Conservation (phyloP, 2,329 filamentous ascomycete genomes). For the Coniosporium tulheliwenetii region DNA sequence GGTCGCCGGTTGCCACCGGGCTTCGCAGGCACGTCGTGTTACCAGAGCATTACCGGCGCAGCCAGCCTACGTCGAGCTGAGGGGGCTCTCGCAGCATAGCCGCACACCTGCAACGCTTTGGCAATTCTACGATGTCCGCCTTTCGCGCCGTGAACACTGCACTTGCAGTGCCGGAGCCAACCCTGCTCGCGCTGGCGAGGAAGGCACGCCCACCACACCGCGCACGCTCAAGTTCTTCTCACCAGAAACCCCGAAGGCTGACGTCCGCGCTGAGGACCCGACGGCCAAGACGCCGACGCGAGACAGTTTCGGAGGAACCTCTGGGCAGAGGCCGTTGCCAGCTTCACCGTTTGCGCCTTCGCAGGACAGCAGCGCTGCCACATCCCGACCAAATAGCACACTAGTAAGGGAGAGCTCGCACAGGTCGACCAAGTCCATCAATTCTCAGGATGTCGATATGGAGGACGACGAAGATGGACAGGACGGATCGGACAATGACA, state of each 20-base stretch:
- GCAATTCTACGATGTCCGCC: neutral
- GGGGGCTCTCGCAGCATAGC: too few relatives aligned
- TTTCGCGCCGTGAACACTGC: conserved; percentile 38
- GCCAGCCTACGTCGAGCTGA: too few relatives aligned
- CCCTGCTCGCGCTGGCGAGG: conserved; percentile 32
- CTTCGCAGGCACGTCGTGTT: too few relatives aligned
- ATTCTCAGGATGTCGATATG: conserved; percentile 60
- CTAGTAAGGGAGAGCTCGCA: conserved; percentile 33
- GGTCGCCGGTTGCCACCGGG: too few relatives aligned
- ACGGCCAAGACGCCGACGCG: conserved; percentile 48
- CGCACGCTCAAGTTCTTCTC: conserved; percentile 27
- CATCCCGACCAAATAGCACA: neutral
- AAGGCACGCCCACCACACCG: conserved; percentile 40
- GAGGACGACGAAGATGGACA: conserved; percentile 53
- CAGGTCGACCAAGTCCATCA: conserved; percentile 42
- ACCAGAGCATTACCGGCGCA: too few relatives aligned
- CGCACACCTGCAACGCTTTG: too few relatives aligned
- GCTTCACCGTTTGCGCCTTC: conserved; percentile 28
- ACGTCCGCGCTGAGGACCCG: conserved; percentile 20
- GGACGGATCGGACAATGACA: conserved; percentile 34
- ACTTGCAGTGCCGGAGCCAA: conserved; percentile 25
- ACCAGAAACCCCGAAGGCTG: conserved; percentile 21
- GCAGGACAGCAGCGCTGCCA: conserved; percentile 15
- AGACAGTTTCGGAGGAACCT: conserved; percentile 30
- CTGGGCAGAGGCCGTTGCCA: conserved; percentile 30